Percentiles rank a stretch among this genome's conserved stretches.
Conservation (phyloP, 2,329 filamentous ascomycete genomes). For the Sclerotinia glacialis region DNA sequence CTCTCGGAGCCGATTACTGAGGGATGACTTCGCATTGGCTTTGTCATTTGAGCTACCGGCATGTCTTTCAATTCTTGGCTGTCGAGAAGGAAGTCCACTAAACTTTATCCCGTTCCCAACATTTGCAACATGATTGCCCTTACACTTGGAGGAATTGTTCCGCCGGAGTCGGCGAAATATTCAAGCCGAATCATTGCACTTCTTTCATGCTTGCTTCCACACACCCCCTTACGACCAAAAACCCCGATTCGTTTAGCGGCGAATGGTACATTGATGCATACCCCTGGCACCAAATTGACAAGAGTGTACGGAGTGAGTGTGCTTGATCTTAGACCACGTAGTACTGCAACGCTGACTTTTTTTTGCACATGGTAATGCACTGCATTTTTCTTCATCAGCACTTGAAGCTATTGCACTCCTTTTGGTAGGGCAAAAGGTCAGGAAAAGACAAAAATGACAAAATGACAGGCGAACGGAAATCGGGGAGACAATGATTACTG, state of each 20-base stretch:
- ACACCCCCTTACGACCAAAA: background rate
- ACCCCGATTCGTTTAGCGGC: slow-evolving; percentile 4
- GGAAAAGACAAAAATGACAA: background rate
- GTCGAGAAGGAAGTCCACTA: background rate
- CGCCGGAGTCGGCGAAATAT: background rate
- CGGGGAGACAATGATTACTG: background rate
- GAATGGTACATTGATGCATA: slow-evolving; percentile 6
- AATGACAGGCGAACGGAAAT: background rate
- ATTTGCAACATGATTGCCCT: background rate
- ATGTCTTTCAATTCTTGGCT: background rate
- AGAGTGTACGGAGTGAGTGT: no score
- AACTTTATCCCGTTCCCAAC: background rate
- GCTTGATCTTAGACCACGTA: slow-evolving; percentile 2
- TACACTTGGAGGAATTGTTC: background rate
- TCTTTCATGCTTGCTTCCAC: background rate
- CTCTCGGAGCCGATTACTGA: background rate
- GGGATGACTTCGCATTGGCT: background rate
- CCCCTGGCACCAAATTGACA: background rate
- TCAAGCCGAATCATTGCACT: background rate
- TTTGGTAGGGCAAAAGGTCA: background rate
- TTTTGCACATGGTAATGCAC: background rate
- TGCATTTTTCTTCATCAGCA: background rate
- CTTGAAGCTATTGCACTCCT: background rate
- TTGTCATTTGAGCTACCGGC: background rate
- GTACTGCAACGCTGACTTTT: background rate